Conservation (phyloP, 2,329 filamentous ascomycete species). For the Fusarium palustre region DNA sequence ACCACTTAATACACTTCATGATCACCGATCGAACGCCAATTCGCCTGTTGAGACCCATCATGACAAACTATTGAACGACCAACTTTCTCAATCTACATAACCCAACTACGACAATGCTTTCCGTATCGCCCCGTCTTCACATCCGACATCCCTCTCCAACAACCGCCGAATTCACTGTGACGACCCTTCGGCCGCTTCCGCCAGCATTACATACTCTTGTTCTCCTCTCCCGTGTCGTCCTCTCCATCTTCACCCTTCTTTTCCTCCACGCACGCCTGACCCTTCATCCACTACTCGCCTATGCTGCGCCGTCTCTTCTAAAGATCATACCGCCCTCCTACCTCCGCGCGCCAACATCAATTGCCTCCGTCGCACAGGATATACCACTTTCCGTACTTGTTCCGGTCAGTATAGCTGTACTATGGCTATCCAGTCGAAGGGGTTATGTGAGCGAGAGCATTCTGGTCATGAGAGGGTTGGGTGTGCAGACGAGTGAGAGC, state of each 20-base stretch:
- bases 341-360: conserved; percentile 50
- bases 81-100: neutral
- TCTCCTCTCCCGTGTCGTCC: conserved; percentile 58
- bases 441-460: conserved; percentile 80
- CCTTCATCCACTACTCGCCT: conserved; percentile 48
- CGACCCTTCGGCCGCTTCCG: conserved; percentile 74
- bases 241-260: conserved; percentile 59
- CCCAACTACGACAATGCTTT: conserved; percentile 64
- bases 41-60: neutral
- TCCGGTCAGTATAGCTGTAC: conserved; percentile 50
- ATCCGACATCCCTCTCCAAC: conserved; percentile 81
- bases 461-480: conserved; percentile 87
- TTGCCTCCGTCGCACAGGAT: conserved; percentile 50
- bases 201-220: conserved; percentile 58
- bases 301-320: conserved; percentile 25
- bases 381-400: conserved; percentile 57
- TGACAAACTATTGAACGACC: conserved; percentile 8
- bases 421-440: conserved; percentile 61
- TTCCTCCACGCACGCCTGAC: conserved; percentile 64
- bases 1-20: neutral
- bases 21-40: neutral
- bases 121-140: conserved; percentile 68
- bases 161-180: conserved; percentile 92
- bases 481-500: conserved; percentile 85
- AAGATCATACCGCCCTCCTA: conserved; percentile 31